Base-by-base conservation (phyloP, 2,329 filamentous ascomycete species). In the Ceratocystis variospora region DNA sequence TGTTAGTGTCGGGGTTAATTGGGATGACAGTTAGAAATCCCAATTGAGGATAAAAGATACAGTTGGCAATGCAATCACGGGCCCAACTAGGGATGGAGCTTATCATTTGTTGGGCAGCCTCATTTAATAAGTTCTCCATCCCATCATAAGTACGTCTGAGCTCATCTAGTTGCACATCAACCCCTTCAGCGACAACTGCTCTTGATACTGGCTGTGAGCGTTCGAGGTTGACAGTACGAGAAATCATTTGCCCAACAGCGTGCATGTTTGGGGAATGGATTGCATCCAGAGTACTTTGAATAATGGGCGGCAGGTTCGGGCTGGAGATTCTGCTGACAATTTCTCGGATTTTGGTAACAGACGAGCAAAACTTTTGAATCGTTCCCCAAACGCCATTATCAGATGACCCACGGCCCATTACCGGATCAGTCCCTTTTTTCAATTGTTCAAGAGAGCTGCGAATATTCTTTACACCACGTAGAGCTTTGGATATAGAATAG, bases 21-120 rank as follows among this genome's bases (percentile, higher is more conserved):
- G 81, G 81, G 17, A 96, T 85, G 0, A 87, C 85, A 1, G 91
- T 88, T 46, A 96, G 81, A 72, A 96, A 99, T 0, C 94, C 94
- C 46, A 96, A 83, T 71, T 96, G 91, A 0, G 92, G 93, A 69
- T 96, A 88, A 73, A 94, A 96, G 19, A 94, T 87, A 69, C 95
- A 95, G 65, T 92, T 92, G 44, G 81, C 78, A 15, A 87, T 76
- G 68, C 82, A 79, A 37, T 75, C 73, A 31, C 74, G 74, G 19
- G 79, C 79, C 79, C 81, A 80, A 68, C 81, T 78, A 0, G 91
- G 87, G 22, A 94, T 77, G 1, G 80, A 79, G 15, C 75, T 74
- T 0, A 82, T 82, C 66, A 96, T 78, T n/a, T 83, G 81, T 19
- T 79, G 77, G 4, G 86, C 85, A 1, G 90, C 83, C 64, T 84